Base-by-base conservation (phyloP, 495 filamentous ascomycete genomes). In the Pseudevernia furfuracea region DNA sequence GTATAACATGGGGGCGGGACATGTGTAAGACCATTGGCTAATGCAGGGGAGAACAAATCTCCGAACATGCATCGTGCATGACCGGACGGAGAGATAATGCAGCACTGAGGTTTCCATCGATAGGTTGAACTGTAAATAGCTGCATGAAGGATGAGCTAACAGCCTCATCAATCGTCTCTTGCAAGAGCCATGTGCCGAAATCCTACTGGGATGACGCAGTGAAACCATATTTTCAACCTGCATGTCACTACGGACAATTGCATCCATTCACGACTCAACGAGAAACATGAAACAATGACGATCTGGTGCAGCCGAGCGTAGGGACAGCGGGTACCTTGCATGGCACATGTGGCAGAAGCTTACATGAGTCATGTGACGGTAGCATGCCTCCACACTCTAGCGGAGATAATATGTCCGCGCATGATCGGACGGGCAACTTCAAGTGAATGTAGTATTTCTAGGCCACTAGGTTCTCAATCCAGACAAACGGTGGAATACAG, bases 301-400 rank as follows among this genome's bases (percentile, higher is more conserved):
- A 48, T 46, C 44, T 17, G n/a, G 38, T 52, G 43, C 59, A 52
- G 34, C 23, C 21, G 1, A 12, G 1, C 21, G 4, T 5, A 30
- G 3, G 48, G 8, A 10, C 48, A 15, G 23, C 41, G 36, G 60
- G 46, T 60, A 60, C 60, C 60, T 62, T 55, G 36, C 60, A 62
- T 62, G 34, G 15, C 17, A 43, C 59, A 52, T 61, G 43, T 61
- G 32, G 59, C 59, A 36, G 11, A 6, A 32, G 41, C 59, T 36
- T 61, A 44, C 28, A n/a, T 25, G 34, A 44, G 1, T 5, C 60
- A 61, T 12, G 12, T 25, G 11, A 52, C 48, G 7, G 4, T 17
- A 17, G 49, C 49, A 53, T 15, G 4, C 28, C 25, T 19, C 25
- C 49, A 19, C 49, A 30, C 28, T 15, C 15, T 15, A 32, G 49